A percentile compares a stretch with the other conserved stretches of the same genome.
These are phyloP conservation scores for Claviceps citrina DNA, from an alignment of 2,329 filamentous ascomycete genomes.

Conservation along the genomic window DNA sequence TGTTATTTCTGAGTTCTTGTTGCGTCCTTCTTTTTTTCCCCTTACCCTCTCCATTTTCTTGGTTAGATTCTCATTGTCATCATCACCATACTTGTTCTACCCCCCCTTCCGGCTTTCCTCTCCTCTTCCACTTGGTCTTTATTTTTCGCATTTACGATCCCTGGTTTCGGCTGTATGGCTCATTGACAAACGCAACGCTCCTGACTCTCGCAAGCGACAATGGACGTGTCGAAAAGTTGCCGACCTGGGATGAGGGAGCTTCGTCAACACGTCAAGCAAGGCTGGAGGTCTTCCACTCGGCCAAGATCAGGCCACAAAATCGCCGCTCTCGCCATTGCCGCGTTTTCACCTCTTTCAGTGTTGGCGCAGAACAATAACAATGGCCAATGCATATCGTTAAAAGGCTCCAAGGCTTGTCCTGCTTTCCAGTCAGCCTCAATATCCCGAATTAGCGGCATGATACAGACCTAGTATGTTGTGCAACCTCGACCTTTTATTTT, in stretches of 20 bases:
- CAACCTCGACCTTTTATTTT: neutral
- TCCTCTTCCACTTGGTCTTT: conserved; percentile 3
- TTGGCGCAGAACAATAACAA: conserved; percentile 20
- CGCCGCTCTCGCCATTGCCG: conserved; percentile 13
- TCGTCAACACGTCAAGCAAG: neutral
- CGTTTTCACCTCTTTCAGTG: conserved; percentile 15
- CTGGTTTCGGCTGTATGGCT: conserved; percentile 3
- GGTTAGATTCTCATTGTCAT: conserved; percentile 17
- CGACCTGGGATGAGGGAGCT: neutral
- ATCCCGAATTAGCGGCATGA: conserved; percentile 43
- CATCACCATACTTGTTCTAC: conserved; percentile 16
- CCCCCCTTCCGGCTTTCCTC: conserved; percentile 10
- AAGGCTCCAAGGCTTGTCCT: conserved; percentile 53
- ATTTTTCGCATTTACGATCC: neutral
- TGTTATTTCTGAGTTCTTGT: neutral
- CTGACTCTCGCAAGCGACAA: neutral
- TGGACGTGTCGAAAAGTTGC: neutral
- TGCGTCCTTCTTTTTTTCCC: conserved; percentile 9
- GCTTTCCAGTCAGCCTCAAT: conserved; percentile 60
- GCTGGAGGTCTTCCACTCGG: neutral
- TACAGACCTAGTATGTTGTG: conserved; percentile 46
- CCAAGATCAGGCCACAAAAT: neutral
- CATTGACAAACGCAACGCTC: neutral
- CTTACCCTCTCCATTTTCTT: conserved; percentile 13
- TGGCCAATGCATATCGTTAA: conserved; percentile 46